Conservation (phyloP, 768 basidiomycete species). For the Tricholoma terreum region DNA sequence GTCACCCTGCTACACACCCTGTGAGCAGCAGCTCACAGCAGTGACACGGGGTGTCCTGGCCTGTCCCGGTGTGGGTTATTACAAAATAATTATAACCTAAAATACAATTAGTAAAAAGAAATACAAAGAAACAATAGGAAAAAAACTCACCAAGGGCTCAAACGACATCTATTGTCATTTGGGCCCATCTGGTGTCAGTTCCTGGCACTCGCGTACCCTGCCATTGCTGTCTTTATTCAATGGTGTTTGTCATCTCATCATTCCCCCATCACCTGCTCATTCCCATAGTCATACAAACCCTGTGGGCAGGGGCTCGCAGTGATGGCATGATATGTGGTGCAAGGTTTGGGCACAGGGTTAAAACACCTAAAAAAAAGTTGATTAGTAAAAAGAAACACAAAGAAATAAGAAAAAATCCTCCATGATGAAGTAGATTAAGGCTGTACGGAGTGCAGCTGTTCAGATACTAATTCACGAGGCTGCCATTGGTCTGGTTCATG, state of each 20-base stretch:
- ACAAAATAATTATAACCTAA: background rate
- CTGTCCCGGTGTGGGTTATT: background rate
- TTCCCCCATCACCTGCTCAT: background rate
- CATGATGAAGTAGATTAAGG: too few species aligned
- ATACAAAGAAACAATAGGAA: background rate
- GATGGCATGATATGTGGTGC: too few species aligned
- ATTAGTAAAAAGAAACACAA: too few species aligned
- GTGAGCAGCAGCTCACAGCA: background rate
- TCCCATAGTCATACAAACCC: background rate
- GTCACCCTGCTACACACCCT: background rate
- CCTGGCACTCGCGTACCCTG: background rate
- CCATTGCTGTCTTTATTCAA: background rate
- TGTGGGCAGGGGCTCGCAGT: too few species aligned
- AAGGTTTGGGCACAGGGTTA: background rate
- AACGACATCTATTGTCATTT: background rate
- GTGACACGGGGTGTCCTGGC: background rate
- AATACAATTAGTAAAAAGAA: background rate
- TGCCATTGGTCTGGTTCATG: too few species aligned
- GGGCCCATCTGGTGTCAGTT: background rate
- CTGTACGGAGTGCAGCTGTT: too few species aligned
- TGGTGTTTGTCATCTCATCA: background rate
- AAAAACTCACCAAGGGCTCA: background rate
- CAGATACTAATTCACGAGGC: too few species aligned
- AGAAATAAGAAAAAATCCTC: too few species aligned
- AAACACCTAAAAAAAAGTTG: too few species aligned